Base-by-base conservation (phyloP, 371 early-diverging fungal genomes). In the Batkoa obscura region DNA sequence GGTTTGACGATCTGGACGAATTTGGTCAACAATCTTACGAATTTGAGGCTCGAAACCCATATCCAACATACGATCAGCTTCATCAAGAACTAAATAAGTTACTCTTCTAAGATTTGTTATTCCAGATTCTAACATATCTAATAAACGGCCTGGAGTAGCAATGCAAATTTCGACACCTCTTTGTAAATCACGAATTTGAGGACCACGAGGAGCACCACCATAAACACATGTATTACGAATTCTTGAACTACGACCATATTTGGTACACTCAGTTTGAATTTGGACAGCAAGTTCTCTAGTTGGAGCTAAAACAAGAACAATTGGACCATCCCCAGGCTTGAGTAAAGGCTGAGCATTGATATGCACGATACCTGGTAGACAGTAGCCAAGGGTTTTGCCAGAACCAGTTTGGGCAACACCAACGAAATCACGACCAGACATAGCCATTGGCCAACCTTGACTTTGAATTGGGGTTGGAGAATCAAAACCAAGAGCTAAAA, bases 21-120 rank as follows among this genome's bases (percentile, higher is more conserved):
- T 71, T 62, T 92, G 87, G 58, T 92, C 90, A 60, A 94, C 90
- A 60, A 98, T 90, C 43, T 86, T 86, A 55, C 89, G 81, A 3
- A 98, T 83, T 68, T 98, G 94, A 1, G 94, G 94, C 64, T 98
- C 80, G 72, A 94, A 95, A 55, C 95, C 95, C 78, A 94, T 83
- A 69, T 94, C 95, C 61, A 98, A 76, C 83, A 91, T 88, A 46
- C 91, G 77, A 65, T 93, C 91, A 4, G 91, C 98, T 69, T 94
- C 94, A 69, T 94, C 95, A 61, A 95, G 68, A 1, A 95, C 94
- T 30, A 96, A 68, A 63, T 86, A 94, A 23, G 91, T 88, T 1
- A 92, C 88, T 46, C 95, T 76, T 47, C 74, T 72, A 41, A 96
- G 71, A 62, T 86, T 91, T n/a, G 90, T 81, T 36, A 82, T 86